These are phyloP conservation scores for Gossypium herbaceum DNA, from an alignment of 345 rosid genomes.

Conservation along the genomic window DNA sequence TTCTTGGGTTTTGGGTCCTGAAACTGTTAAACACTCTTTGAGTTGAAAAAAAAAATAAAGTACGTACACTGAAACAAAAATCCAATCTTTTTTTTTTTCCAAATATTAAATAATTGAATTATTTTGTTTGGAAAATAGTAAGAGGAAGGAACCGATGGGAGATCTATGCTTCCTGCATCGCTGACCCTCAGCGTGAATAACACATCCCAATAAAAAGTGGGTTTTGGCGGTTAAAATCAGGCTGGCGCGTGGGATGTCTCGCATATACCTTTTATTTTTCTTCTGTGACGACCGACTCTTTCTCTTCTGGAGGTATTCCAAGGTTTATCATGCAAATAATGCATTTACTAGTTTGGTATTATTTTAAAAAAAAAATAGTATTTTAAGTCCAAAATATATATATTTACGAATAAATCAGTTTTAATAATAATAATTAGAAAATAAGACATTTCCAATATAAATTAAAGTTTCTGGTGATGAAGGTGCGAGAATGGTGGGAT, in stretches of 20 bases:
- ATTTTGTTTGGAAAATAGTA: background rate
- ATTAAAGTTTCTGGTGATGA: no score
- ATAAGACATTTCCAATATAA: no score
- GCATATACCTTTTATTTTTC: background rate
- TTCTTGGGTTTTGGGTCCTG: constrained; percentile 6
- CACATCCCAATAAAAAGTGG: constrained; percentile 9
- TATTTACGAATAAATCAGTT: no score
- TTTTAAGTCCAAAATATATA: no score
- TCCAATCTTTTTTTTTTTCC: background rate
- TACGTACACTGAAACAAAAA: background rate
- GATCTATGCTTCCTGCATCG: background rate
- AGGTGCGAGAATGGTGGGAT: background rate
- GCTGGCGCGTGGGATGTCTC: background rate
- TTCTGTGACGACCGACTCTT: constrained; percentile 5
- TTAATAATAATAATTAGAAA: no score
- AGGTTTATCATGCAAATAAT: background rate
- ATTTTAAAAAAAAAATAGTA: no score
- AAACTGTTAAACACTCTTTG: background rate
- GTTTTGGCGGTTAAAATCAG: background rate
- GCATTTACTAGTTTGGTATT: no score
- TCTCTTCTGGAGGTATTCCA: constrained; percentile 21
- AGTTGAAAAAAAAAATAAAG: background rate
- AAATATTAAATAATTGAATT: background rate
- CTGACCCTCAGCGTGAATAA: background rate
- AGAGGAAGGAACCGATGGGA: background rate